phyloP scores from a whole-genome alignment of 768 basidiomycete genomes.

The Podaxis sp. region DNA sequence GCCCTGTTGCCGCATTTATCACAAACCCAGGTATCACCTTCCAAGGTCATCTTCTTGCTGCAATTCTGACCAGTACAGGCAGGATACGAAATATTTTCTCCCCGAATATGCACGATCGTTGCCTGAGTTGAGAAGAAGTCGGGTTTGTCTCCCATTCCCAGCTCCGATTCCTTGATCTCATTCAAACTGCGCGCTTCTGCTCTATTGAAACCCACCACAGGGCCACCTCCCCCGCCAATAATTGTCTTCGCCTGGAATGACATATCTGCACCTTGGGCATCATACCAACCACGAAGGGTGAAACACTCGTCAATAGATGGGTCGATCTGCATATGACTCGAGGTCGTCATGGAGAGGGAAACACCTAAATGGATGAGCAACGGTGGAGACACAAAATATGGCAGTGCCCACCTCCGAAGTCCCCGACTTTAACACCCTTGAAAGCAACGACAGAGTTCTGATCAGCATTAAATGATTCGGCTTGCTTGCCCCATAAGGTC shows the following conservation, averaged over 20 bases:
- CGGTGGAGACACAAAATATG: slow-evolving; percentile 40
- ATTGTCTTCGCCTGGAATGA: slow-evolving; percentile 71
- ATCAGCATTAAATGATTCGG: slow-evolving; percentile 69
- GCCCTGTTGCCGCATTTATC: slow-evolving; percentile 86
- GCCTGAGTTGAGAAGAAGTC: slow-evolving; percentile 82
- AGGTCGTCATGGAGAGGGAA: slow-evolving; percentile 79
- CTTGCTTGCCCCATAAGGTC: slow-evolving; percentile 96
- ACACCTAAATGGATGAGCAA: slow-evolving; percentile 51
- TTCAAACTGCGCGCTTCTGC: slow-evolving; percentile 70
- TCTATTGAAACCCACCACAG: slow-evolving; percentile 55
- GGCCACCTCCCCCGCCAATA: slow-evolving; percentile 38
- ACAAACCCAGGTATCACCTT: slow-evolving; percentile 78
- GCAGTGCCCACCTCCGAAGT: slow-evolving; percentile 40
- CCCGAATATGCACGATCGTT: slow-evolving; percentile 86
- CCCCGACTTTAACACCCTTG: slow-evolving; percentile 91
- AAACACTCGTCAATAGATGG: slow-evolving; percentile 94
- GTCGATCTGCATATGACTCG: slow-evolving; percentile 79
- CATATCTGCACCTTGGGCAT: slow-evolving; percentile 59
- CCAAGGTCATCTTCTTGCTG: slow-evolving; percentile 85
- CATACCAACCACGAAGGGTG: slow-evolving; percentile 89
- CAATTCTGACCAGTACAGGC: slow-evolving; percentile 82
- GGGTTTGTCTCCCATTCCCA: slow-evolving; percentile 73
- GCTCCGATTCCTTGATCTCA: slow-evolving; percentile 75
- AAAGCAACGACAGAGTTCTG: slow-evolving; percentile 81
- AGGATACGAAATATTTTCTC: slow-evolving; percentile 81